Percentiles rank a stretch among this genome's conserved stretches.
phyloP scores from a whole-genome alignment of 345 rosid species.

The Corchorus olitorius region DNA sequence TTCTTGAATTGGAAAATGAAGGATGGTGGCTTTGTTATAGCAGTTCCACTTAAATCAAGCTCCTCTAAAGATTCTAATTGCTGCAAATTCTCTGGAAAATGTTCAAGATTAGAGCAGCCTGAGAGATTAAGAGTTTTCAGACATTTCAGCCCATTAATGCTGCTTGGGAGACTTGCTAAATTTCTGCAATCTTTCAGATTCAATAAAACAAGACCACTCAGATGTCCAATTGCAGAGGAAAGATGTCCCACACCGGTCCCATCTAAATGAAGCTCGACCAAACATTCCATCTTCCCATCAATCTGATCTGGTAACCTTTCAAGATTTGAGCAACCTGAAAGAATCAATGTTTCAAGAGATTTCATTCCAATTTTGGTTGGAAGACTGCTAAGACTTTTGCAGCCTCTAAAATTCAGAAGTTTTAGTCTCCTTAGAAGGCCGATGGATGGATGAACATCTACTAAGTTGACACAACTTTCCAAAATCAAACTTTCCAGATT shows the following conservation, averaged over 20 bases:
- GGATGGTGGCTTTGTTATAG: slow-evolving; percentile 10
- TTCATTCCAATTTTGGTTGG: slow-evolving; percentile 31
- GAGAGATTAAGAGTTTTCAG: slow-evolving; percentile 19
- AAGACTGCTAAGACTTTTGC: slow-evolving; percentile 25
- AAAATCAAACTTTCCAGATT: slow-evolving; percentile 25
- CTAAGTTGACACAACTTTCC: slow-evolving; percentile 25
- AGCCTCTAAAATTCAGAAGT: slow-evolving; percentile 26
- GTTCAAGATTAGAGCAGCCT: neutral
- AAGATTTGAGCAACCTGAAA: slow-evolving; percentile 34
- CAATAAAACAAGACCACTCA: too few relatives aligned
- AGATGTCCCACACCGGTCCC: neutral
- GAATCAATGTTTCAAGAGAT: slow-evolving; percentile 30
- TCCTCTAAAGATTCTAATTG: neutral
- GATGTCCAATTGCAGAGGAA: too few relatives aligned
- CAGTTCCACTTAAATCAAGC: slow-evolving; percentile 22
- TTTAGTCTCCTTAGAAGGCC: slow-evolving; percentile 27
- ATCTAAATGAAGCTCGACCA: slow-evolving; percentile 31
- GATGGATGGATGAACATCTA: slow-evolving; percentile 32
- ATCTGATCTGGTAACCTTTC: slow-evolving; percentile 27
- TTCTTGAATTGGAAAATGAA: slow-evolving; percentile 19
- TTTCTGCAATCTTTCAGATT: slow-evolving; percentile 28
- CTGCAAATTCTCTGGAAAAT: neutral
- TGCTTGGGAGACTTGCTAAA: slow-evolving; percentile 31
- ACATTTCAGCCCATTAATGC: slow-evolving; percentile 25
- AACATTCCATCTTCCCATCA: slow-evolving; percentile 27